Conservation (phyloP, 352 stramenopile species). For the Pythium pyrilobum region DNA sequence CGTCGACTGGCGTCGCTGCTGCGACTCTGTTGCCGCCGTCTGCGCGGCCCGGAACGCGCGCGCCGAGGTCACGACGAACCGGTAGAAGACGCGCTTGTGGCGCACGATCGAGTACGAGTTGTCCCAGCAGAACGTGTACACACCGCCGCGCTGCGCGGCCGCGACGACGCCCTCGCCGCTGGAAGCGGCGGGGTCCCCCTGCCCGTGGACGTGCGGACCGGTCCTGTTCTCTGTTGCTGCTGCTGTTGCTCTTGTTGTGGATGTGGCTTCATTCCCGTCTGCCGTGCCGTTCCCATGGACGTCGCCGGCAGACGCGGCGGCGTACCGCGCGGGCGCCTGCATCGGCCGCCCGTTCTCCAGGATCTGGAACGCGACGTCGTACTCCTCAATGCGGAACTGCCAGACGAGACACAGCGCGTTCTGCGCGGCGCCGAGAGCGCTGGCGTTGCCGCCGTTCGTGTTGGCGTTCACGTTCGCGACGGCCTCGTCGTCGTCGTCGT, state of each 20-base stretch:
- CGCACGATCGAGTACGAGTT: slow-evolving; percentile 75
- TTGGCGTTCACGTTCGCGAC: not conserved
- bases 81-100: slow-evolving; percentile 59
- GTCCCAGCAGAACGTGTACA: slow-evolving; percentile 65
- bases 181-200: not conserved
- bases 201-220: too few species aligned
- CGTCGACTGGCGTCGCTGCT: slow-evolving; percentile 14
- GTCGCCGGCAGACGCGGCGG: slow-evolving; percentile 1
- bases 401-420: slow-evolving; percentile 21
- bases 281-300: too few species aligned
- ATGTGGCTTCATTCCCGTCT: too few species aligned
- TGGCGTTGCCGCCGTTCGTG: not conserved
- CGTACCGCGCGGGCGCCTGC: slow-evolving; percentile 34
- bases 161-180: slow-evolving; percentile 34
- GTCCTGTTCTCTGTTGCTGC: too few species aligned
- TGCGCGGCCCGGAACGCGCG: slow-evolving; percentile 39
- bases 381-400: slow-evolving; percentile 60
- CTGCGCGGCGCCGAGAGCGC: not conserved
- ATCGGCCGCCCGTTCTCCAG: slow-evolving; percentile 33
- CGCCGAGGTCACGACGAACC: slow-evolving; percentile 38
- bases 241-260: too few species aligned
- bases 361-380: slow-evolving; percentile 58
- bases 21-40: slow-evolving; percentile 39
- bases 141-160: slow-evolving; percentile 20
- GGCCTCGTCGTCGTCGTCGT: slow-evolving; percentile 14